These are phyloP conservation scores for Stephania japonica DNA, from an alignment of 164 flowering plant species.

Conservation along the genomic window DNA sequence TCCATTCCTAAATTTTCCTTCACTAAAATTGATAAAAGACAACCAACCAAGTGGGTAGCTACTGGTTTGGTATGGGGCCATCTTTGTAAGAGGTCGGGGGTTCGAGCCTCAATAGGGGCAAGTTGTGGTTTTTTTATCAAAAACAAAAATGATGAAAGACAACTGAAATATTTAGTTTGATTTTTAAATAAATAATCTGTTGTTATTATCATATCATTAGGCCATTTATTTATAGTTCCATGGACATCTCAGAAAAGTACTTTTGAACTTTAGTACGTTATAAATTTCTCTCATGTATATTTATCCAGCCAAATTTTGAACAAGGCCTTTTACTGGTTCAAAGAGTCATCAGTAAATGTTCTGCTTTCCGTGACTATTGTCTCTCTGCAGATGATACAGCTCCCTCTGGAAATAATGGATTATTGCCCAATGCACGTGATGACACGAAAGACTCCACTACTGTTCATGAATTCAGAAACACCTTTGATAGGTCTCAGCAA, in stretches of 20 bases:
- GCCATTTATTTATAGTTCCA: not conserved
- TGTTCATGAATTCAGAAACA: slow-evolving; percentile 1
- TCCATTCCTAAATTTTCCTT: not conserved
- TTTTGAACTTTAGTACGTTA: too few relatives aligned
- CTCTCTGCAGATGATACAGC: not conserved
- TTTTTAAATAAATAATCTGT: too few relatives aligned
- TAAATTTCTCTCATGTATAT: not conserved
- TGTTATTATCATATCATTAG: not conserved
- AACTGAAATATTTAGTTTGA: too few relatives aligned
- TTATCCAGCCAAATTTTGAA: not conserved
- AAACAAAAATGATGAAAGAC: too few relatives aligned
- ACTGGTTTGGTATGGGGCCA: too few relatives aligned
- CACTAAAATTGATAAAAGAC: too few relatives aligned
- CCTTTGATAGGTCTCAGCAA: not conserved
- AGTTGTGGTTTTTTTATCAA: too few relatives aligned
- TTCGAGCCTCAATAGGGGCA: too few relatives aligned
- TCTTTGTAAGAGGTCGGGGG: too few relatives aligned
- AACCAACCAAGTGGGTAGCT: too few relatives aligned
- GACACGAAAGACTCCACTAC: not conserved
- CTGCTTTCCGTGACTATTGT: not conserved
- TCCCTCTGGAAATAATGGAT: slow-evolving; percentile 6
- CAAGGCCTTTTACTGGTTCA: not conserved
- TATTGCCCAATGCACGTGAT: slow-evolving; percentile 7
- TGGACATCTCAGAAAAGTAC: not conserved
- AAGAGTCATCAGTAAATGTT: not conserved